Conservation (phyloP, 129 eudicot species). For the Centaurea solstitialis region DNA sequence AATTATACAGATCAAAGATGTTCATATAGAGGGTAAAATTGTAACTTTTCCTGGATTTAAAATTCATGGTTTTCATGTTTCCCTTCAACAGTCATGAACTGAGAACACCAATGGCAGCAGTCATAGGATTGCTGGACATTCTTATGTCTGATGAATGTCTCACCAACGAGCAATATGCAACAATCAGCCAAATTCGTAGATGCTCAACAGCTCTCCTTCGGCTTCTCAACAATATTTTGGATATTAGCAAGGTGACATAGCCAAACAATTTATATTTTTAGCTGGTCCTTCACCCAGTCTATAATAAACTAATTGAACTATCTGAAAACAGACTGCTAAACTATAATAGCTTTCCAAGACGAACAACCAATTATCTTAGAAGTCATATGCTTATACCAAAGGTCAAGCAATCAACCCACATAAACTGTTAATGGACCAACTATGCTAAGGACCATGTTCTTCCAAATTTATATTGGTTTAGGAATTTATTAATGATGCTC, state of each 20-base stretch:
- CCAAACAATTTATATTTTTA: background rate
- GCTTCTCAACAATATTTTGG: slow-evolving; percentile 97
- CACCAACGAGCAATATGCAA: slow-evolving; percentile 83
- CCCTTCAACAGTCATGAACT: slow-evolving; percentile 78
- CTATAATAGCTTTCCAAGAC: background rate
- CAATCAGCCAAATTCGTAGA: slow-evolving; percentile 87
- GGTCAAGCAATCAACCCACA: background rate
- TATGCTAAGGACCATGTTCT: background rate
- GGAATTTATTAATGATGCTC: background rate
- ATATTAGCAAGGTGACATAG: slow-evolving; percentile 86
- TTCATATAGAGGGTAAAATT: background rate
- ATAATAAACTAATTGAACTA: background rate
- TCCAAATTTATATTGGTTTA: background rate
- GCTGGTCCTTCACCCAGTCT: background rate
- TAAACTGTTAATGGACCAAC: background rate
- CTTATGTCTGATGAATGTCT: slow-evolving; percentile 89
- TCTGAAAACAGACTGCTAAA: background rate
- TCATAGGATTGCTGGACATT: slow-evolving; percentile 96
- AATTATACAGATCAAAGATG: background rate
- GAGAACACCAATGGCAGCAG: slow-evolving; percentile 99
- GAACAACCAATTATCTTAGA: background rate
- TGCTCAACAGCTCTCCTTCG: slow-evolving; percentile 91
- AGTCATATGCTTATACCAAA: background rate
- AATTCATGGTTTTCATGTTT: slow-evolving; percentile 16
- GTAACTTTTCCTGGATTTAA: background rate